These are phyloP conservation scores for Talaromyces liani DNA, from an alignment of 495 filamentous ascomycete species.

Conservation along the genomic window DNA sequence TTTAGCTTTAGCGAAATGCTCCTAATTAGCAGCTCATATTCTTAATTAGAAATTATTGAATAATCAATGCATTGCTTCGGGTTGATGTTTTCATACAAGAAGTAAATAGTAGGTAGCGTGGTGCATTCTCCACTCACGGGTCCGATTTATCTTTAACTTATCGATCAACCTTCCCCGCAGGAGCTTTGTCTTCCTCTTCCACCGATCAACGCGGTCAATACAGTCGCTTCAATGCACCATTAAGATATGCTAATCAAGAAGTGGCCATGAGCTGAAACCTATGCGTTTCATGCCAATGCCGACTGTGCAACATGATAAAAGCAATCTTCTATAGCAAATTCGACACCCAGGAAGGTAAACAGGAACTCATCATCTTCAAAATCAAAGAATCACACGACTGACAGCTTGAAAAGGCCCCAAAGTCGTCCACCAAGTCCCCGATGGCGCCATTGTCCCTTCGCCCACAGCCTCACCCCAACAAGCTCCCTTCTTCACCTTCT, in stretches of 20 bases:
- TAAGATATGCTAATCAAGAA: not conserved
- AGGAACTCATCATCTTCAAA: not conserved
- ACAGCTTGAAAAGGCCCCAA: constrained; percentile 54
- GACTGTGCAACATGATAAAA: constrained; percentile 55
- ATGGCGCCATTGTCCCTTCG: constrained; percentile 62
- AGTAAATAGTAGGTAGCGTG: not conserved
- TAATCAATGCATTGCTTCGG: not conserved
- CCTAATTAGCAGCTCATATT: not conserved
- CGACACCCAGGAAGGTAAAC: constrained; percentile 75
- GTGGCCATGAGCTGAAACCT: not conserved
- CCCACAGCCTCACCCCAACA: constrained; percentile 40
- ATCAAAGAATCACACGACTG: not conserved
- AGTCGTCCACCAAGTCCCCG: constrained; percentile 52
- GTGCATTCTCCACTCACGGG: not conserved
- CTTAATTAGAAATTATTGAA: not conserved
- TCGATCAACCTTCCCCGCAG: constrained; percentile 3
- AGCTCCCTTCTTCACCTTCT: constrained; percentile 71
- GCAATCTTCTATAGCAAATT: constrained; percentile 95
- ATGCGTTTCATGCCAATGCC: not conserved
- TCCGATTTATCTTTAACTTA: not conserved
- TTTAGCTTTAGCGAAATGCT: not conserved
- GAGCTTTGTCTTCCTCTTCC: not conserved
- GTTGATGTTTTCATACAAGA: not conserved
- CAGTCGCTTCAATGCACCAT: not conserved
- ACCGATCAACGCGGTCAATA: not conserved